Evolutionary conservation across 257 asterid genomes (phyloP).

Genomic region (Cordia subcordata): DNA sequence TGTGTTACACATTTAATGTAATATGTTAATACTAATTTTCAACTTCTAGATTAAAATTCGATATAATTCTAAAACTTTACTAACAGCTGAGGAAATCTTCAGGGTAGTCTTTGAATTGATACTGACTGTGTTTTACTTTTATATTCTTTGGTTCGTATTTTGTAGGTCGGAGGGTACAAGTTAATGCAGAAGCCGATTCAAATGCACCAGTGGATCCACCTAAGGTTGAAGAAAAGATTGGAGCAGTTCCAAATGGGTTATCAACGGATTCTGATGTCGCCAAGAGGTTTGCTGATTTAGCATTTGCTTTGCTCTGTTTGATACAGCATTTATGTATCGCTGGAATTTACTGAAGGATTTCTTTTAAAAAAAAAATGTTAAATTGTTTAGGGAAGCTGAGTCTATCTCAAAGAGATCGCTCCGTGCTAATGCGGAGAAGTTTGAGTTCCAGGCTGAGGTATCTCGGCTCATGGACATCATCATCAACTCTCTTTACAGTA

Average conservation of each 20-base stretch:
- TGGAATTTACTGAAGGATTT: neutral
- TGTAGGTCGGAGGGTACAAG: slow-evolving; percentile 63
- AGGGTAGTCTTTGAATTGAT: too few relatives aligned
- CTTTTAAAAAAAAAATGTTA: neutral
- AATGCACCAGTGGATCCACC: slow-evolving; percentile 78
- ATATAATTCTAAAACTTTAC: too few relatives aligned
- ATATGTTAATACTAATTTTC: too few relatives aligned
- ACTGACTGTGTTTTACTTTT: too few relatives aligned
- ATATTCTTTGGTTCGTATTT: slow-evolving; percentile 8
- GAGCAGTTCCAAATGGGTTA: slow-evolving; percentile 74
- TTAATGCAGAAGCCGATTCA: slow-evolving; percentile 64
- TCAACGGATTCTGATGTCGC: slow-evolving; percentile 89
- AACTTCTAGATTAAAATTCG: too few relatives aligned
- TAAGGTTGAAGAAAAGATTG: slow-evolving; percentile 78
- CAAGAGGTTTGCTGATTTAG: slow-evolving; percentile 42
- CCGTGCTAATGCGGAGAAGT: slow-evolving; percentile 81
- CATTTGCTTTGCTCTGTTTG: neutral
- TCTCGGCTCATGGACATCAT: slow-evolving; percentile 95
- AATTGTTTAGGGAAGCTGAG: slow-evolving; percentile 59
- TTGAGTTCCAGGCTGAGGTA: slow-evolving; percentile 97
- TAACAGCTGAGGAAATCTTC: too few relatives aligned
- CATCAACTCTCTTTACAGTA: slow-evolving; percentile 95
- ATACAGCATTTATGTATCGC: slow-evolving; percentile 1
- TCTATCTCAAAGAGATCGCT: slow-evolving; percentile 70
- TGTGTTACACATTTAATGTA: too few relatives aligned